Percentiles rank a stretch among this genome's conserved stretches.
Evolutionary conservation across 164 flowering plant genomes (phyloP).

Genomic region (Kingdonia uniflora): DNA sequence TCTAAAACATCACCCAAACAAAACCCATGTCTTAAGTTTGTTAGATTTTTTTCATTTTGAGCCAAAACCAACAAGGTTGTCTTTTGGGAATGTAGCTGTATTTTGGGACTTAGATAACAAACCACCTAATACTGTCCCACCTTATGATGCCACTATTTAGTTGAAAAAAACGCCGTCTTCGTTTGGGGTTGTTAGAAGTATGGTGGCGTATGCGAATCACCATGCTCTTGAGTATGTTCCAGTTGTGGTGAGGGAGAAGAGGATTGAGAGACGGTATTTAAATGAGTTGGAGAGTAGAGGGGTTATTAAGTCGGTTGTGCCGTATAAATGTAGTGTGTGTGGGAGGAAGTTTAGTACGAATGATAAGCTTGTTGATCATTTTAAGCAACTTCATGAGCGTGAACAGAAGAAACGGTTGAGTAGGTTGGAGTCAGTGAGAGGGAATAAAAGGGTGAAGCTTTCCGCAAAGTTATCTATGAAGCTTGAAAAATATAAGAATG

Average conservation of each 20-base stretch:
- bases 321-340: slow-evolving; percentile 58
- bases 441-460: slow-evolving; percentile 50
- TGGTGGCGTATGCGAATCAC: slow-evolving; percentile 70
- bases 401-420: slow-evolving; percentile 65
- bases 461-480: slow-evolving; percentile 67
- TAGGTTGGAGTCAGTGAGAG: slow-evolving; percentile 60
- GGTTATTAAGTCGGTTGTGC: slow-evolving; percentile 28
- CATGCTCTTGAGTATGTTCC: slow-evolving; percentile 57
- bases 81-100: slow-evolving; percentile 35
- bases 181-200: slow-evolving; percentile 49
- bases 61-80: neutral
- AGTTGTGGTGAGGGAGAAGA: slow-evolving; percentile 33
- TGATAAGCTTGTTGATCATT: slow-evolving; percentile 63
- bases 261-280: slow-evolving; percentile 39
- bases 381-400: slow-evolving; percentile 64
- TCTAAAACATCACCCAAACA: slow-evolving; percentile 3
- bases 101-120: slow-evolving; percentile 95
- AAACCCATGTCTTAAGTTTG: slow-evolving; percentile 2
- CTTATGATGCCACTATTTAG: slow-evolving; percentile 57
- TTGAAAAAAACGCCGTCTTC: slow-evolving; percentile 44
- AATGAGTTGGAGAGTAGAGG: slow-evolving; percentile 49
- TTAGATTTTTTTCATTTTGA: slow-evolving; percentile 13
- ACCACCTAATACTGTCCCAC: slow-evolving; percentile 57
- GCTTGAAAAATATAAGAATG: slow-evolving; percentile 73
- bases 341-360: slow-evolving; percentile 61